These are phyloP conservation scores for Lepiota brunneoincarnata DNA, from an alignment of 768 basidiomycete genomes.

Conservation along the genomic window DNA sequence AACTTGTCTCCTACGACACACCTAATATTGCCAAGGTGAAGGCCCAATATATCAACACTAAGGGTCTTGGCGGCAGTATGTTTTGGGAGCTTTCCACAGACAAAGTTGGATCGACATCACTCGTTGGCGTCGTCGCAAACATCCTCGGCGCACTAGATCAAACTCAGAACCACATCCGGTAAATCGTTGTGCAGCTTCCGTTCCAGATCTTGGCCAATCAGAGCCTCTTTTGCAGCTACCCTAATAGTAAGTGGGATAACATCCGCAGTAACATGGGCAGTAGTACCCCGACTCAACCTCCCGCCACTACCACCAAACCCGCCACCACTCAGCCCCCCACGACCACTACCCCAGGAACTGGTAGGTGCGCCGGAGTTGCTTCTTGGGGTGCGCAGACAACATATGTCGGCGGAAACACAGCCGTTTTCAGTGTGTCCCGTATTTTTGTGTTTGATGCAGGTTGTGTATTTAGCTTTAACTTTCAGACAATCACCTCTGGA, in stretches of 20 bases:
- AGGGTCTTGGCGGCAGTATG: slow-evolving; percentile 68
- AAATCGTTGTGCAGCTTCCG: slow-evolving; percentile 10
- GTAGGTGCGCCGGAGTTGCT: slow-evolving; percentile 38
- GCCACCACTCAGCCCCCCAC: slow-evolving; percentile 18
- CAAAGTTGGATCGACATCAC: slow-evolving; percentile 54
- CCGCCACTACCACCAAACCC: slow-evolving; percentile 20
- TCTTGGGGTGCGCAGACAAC: slow-evolving; percentile 49
- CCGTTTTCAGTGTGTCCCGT: slow-evolving; percentile 38
- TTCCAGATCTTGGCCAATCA: background rate
- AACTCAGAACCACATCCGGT: slow-evolving; percentile 66
- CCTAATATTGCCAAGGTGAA: slow-evolving; percentile 66
- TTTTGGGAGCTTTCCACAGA: slow-evolving; percentile 76
- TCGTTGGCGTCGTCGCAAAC: slow-evolving; percentile 47
- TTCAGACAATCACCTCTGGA: slow-evolving; percentile 52
- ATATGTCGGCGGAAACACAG: slow-evolving; percentile 45
- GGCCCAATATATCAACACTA: slow-evolving; percentile 59
- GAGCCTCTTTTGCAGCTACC: slow-evolving; percentile 40
- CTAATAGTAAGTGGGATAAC: slow-evolving; percentile 71
- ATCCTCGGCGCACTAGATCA: slow-evolving; percentile 54
- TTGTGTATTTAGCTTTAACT: background rate
- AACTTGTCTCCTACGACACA: slow-evolving; percentile 77
- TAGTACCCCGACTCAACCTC: slow-evolving; percentile 17
- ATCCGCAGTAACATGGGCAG: slow-evolving; percentile 60
- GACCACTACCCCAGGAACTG: slow-evolving; percentile 24
- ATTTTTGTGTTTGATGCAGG: background rate